Evolutionary conservation across 2,329 filamentous ascomycete genomes (phyloP), one percentile per base, ranked within the genome.

Genomic region (Colletotrichum cuscutae): DNA sequence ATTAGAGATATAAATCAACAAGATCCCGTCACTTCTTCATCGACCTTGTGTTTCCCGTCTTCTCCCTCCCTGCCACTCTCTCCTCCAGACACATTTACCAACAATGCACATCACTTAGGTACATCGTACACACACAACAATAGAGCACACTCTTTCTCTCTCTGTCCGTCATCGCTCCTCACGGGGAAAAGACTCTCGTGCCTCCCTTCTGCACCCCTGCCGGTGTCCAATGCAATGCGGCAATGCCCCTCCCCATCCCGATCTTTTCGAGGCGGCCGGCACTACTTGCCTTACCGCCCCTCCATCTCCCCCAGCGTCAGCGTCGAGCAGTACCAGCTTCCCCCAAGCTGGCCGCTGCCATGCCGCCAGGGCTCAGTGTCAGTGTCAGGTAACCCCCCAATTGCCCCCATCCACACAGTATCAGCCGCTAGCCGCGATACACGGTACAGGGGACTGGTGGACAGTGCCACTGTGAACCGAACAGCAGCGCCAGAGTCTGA

Each of bases 231-330:
- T 53, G 26, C 60, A 35, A 37, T 37, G 61, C 62, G 19, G 26
- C 60, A 35, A 37, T 37, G 61, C 62, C 28, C 62, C 59, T 62
- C 59, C 35, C 52, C 15, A 42, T 42, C 37, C 37, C 37, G 37
- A 19, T 26, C 62, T 30, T 65, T 19, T 54, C 46, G 62, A 65
- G 62, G 52, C 56, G 62, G 19, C 24, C 62, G 62, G 62, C 52
- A 65, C 61, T 60, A 60, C 66, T n/a, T 72, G 65, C 70, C 70
- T 72, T 69, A 64, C 70, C 71, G 67, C 66, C 66, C 66, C 67
- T 65, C 71, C 56, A 28, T 65, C 61, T 13, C 60, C 12, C n/a
- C 30, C 28, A 35, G 52, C 19, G 46, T 13, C 37, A 62, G 35
- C 35, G 46, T 59, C 24, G 26, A 53, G 42, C 56, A 42, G 37